phyloP scores from a whole-genome alignment of 306 rosid species.

The Vigna hirtella region DNA sequence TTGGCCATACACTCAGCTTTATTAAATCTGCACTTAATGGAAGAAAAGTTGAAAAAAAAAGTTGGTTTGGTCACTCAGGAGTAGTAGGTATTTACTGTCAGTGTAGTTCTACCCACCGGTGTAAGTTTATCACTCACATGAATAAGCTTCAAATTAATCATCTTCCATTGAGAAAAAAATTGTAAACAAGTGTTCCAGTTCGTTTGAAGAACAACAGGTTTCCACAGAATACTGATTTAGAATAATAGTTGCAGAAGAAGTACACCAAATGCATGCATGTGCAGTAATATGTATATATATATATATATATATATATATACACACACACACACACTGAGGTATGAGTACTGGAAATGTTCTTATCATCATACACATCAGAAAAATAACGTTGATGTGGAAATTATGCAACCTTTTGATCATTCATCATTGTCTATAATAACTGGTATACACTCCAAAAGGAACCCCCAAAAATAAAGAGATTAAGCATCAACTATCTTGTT shows the following conservation, averaged over 20 bases:
- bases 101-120: not conserved
- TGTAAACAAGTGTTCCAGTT: not conserved
- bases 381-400: not conserved
- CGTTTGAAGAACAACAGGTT: not conserved
- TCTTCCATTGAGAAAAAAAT: not conserved
- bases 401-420: constrained; percentile 35
- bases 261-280: constrained; percentile 17
- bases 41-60: too few species aligned
- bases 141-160: constrained; percentile 2
- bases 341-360: not conserved
- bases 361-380: not conserved
- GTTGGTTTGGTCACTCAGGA: too few species aligned
- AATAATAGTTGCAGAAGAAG: not conserved
- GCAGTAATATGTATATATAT: not conserved
- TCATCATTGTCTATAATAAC: constrained; percentile 37
- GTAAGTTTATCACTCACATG: not conserved
- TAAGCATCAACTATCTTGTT: constrained; percentile 39
- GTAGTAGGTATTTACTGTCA: constrained; percentile 35
- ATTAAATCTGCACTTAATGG: too few species aligned
- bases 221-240: not conserved
- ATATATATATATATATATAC: too few species aligned
- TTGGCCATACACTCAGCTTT: too few species aligned
- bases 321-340: not conserved
- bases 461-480: not conserved
- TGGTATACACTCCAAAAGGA: constrained; percentile 40